These are phyloP conservation scores for Vicia sativa DNA, from an alignment of 306 rosid genomes.

Conservation along the genomic window DNA sequence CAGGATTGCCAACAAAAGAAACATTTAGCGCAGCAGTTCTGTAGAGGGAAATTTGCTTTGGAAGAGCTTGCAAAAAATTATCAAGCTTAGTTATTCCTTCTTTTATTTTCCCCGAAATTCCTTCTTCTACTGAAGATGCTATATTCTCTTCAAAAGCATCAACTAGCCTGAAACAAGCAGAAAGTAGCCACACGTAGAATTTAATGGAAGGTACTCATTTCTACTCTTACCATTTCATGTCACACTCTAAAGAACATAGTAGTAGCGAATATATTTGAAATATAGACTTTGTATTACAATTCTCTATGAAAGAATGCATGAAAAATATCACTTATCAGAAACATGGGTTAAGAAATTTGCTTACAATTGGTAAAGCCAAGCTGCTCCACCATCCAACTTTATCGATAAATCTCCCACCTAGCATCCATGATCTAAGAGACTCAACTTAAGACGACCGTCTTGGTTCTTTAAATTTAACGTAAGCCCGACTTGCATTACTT, in stretches of 20 bases:
- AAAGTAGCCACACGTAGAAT: no score
- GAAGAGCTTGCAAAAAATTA: slow-evolving; percentile 60
- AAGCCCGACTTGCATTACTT: slow-evolving; percentile 69
- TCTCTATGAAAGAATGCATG: slow-evolving; percentile 10
- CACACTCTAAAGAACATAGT: no score
- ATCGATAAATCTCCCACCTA: slow-evolving; percentile 60
- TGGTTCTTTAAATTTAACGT: slow-evolving; percentile 60
- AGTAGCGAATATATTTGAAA: slow-evolving; percentile 17
- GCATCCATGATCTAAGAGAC: slow-evolving; percentile 69
- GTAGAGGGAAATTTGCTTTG: slow-evolving; percentile 57
- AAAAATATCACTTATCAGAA: slow-evolving; percentile 23
- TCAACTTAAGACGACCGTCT: slow-evolving; percentile 66
- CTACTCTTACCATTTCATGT: no score
- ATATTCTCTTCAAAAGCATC: slow-evolving; percentile 62
- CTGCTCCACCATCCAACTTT: slow-evolving; percentile 78
- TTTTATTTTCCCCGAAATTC: slow-evolving; percentile 56
- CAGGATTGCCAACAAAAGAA: slow-evolving; percentile 66
- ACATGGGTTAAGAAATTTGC: slow-evolving; percentile 41
- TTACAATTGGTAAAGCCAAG: slow-evolving; percentile 94
- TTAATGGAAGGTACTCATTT: no score
- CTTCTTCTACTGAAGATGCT: slow-evolving; percentile 69
- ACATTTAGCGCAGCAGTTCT: slow-evolving; percentile 60
- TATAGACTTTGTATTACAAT: background rate
- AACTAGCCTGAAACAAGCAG: slow-evolving; percentile 58
- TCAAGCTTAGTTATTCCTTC: slow-evolving; percentile 69